Percentiles rank a stretch among this genome's conserved stretches.
phyloP scores from a whole-genome alignment of 2,329 filamentous ascomycete genomes.

The Fusarium tupiense region DNA sequence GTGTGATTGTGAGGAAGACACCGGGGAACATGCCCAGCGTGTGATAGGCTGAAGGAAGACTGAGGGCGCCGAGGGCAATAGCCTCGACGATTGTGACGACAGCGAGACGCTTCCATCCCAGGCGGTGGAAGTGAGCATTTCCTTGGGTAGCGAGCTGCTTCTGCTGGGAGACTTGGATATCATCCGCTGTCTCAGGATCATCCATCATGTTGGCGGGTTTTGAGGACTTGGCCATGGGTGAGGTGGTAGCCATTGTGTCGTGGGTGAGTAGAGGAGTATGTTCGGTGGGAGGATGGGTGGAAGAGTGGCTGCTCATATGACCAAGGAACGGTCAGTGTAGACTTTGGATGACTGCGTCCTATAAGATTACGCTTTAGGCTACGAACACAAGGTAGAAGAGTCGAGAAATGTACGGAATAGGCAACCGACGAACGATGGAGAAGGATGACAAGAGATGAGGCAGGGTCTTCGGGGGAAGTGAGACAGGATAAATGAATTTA shows the following conservation, averaged over 20 bases:
- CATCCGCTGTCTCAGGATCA: constrained; percentile 15
- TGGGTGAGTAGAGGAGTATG: constrained; percentile 9
- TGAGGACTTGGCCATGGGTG: constrained; percentile 4
- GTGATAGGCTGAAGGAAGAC: constrained; percentile 62
- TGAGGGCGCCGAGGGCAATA: constrained; percentile 40
- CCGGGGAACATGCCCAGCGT: constrained; percentile 63
- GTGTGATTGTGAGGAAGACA: constrained; percentile 52
- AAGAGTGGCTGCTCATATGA: constrained; percentile 18
- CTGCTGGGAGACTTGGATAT: constrained; percentile 29
- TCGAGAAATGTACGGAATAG: neutral
- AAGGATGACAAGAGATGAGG: neutral
- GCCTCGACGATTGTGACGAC: constrained; percentile 35
- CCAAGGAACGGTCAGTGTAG: neutral
- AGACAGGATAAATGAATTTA: constrained; percentile 12
- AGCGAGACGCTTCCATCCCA: constrained; percentile 35
- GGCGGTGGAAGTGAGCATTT: constrained; percentile 34
- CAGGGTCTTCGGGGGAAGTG: neutral
- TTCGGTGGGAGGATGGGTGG: constrained; percentile 1
- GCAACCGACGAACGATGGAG: neutral
- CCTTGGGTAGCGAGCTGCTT: constrained; percentile 31
- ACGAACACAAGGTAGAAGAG: neutral
- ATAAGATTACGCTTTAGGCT: too few relatives aligned
- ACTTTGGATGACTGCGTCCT: too few relatives aligned
- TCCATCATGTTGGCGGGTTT: constrained; percentile 30
- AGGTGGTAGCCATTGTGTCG: constrained; percentile 10